phyloP scores from a whole-genome alignment of 139 green algal genomes.

The Closterium sp. region DNA sequence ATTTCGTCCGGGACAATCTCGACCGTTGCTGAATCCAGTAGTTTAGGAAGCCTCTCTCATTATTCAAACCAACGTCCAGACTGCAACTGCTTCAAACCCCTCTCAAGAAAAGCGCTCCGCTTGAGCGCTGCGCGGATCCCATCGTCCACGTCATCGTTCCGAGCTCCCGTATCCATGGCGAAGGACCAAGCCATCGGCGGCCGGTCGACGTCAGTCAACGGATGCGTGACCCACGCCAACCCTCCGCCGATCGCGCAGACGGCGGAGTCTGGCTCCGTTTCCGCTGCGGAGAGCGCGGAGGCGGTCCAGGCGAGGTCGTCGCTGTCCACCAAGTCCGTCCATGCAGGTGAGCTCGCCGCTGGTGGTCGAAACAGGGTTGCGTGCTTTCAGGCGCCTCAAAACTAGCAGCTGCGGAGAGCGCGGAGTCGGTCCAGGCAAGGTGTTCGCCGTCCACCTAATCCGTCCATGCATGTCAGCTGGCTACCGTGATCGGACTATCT shows the following conservation, averaged over 20 bases:
- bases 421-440: too few relatives aligned
- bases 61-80: not conserved
- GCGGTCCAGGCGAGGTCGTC: not conserved
- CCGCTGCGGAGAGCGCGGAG: not conserved
- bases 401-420: too few relatives aligned
- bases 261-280: not conserved
- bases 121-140: not conserved
- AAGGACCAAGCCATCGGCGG: not conserved
- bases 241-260: not conserved
- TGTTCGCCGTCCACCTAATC: too few relatives aligned
- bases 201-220: not conserved
- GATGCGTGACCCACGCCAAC: not conserved
- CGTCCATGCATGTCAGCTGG: too few relatives aligned
- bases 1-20: not conserved
- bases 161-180: not conserved
- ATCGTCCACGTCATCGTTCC: not conserved
- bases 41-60: not conserved
- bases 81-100: not conserved
- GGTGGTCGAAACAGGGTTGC: too few relatives aligned
- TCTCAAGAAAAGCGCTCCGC: not conserved
- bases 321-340: not conserved
- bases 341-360: not conserved
- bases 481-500: too few relatives aligned
- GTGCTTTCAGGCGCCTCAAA: too few relatives aligned
- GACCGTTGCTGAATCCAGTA: not conserved